Conservation (phyloP, 345 rosid genomes). For the Anastatica hierochuntica region DNA sequence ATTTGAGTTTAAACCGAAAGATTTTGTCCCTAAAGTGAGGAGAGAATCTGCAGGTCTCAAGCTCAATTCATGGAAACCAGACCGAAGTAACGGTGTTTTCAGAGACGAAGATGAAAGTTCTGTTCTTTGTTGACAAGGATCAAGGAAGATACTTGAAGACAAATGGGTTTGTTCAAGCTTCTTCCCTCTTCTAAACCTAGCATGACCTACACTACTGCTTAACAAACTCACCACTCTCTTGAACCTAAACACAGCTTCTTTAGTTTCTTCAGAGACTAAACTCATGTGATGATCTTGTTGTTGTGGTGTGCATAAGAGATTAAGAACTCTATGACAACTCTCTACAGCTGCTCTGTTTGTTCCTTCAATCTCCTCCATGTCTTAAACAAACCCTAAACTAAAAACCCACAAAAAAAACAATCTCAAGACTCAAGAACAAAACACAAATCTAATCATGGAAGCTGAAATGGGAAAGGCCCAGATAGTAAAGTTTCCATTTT, state of each 20-base stretch:
- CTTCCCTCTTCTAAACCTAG: slow-evolving; percentile 74
- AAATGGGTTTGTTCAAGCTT: slow-evolving; percentile 37
- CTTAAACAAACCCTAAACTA: slow-evolving; percentile 9
- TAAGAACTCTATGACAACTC: slow-evolving; percentile 77
- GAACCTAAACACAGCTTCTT: slow-evolving; percentile 81
- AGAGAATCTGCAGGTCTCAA: slow-evolving; percentile 44
- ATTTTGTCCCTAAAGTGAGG: slow-evolving; percentile 37
- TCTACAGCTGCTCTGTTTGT: slow-evolving; percentile 73
- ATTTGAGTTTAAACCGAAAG: slow-evolving; percentile 46
- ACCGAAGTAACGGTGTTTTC: slow-evolving; percentile 35
- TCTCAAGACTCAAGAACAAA: slow-evolving; percentile 17
- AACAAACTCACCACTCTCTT: slow-evolving; percentile 73
- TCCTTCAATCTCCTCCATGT: slow-evolving; percentile 88
- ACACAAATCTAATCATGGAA: slow-evolving; percentile 11
- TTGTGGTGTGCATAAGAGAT: slow-evolving; percentile 43
- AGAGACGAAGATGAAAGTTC: slow-evolving; percentile 25
- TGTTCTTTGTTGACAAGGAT: slow-evolving; percentile 24
- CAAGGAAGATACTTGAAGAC: slow-evolving; percentile 46
- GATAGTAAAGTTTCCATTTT: slow-evolving; percentile 29
- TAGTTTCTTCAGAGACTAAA: slow-evolving; percentile 65
- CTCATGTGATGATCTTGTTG: slow-evolving; percentile 48
- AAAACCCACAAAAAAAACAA: too few relatives aligned
- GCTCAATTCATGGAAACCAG: slow-evolving; percentile 40
- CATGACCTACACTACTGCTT: slow-evolving; percentile 71
- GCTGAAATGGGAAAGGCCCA: slow-evolving; percentile 21